phyloP scores from a whole-genome alignment of 352 stramenopile species.

The Bremia lactucae region DNA sequence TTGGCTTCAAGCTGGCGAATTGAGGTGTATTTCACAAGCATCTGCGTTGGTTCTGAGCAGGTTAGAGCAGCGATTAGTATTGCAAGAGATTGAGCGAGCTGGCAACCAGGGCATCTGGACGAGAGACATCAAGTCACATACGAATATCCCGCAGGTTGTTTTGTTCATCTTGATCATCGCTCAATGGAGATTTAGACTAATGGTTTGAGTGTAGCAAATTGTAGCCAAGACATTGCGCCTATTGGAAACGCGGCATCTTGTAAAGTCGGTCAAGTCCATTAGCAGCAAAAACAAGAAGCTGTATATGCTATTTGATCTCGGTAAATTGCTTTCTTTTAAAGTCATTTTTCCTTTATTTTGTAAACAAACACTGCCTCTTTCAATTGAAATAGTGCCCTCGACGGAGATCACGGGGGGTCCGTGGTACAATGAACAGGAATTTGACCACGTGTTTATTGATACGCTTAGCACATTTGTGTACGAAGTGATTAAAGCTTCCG shows the following conservation, averaged over 20 bases:
- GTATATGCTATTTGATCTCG: conserved; percentile 96
- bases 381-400: conserved; percentile 64
- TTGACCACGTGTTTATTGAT: conserved; percentile 98
- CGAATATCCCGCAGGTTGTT: conserved; percentile 89
- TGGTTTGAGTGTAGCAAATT: conserved; percentile 88
- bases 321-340: too few relatives aligned
- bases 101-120: conserved; percentile 99
- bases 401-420: conserved; percentile 98
- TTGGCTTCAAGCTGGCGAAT: neutral
- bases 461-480: conserved; percentile 93
- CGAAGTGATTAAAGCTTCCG: conserved; percentile 80
- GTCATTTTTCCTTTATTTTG: too few relatives aligned
- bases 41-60: conserved; percentile 26
- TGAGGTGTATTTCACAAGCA: conserved; percentile 2
- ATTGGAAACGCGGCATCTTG: conserved; percentile 91
- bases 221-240: conserved; percentile 97
- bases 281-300: conserved; percentile 99
- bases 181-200: too few relatives aligned
- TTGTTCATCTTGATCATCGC: too few relatives aligned
- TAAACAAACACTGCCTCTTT: too few relatives aligned
- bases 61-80: conserved; percentile 74
- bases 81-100: conserved; percentile 92
- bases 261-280: conserved; percentile 99
- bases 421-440: conserved; percentile 99
- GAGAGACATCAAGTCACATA: conserved; percentile 96